Evolutionary conservation across 2,329 filamentous ascomycete genomes (phyloP).

Genomic region (Cercospora sp.): DNA sequence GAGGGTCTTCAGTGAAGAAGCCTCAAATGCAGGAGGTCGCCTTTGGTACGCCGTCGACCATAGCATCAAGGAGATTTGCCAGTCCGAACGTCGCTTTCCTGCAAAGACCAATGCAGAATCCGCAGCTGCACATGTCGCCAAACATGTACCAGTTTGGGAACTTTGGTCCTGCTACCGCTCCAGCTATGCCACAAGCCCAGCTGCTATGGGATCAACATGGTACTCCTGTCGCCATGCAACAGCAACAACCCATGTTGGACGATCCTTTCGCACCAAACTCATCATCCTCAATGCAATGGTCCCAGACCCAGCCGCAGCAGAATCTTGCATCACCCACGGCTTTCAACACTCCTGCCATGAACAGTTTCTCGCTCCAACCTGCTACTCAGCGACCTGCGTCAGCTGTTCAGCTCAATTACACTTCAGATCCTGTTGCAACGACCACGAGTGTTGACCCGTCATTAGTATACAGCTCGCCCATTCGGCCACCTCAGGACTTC

Average conservation of each 20-base stretch:
- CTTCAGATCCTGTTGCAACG: constrained; percentile 28
- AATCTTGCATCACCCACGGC: constrained; percentile 22
- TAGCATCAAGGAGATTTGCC: constrained; percentile 35
- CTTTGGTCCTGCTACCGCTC: constrained; percentile 57
- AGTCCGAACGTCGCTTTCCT: constrained; percentile 35
- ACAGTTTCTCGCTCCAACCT: constrained; percentile 34
- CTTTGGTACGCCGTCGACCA: constrained; percentile 44
- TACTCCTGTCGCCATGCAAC: constrained; percentile 25
- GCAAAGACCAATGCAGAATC: constrained; percentile 50
- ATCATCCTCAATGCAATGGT: constrained; percentile 26
- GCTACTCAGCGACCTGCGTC: constrained; percentile 31
- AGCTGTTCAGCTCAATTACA: constrained; percentile 28
- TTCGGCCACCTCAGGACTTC: constrained; percentile 22
- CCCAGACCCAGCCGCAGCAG: constrained; percentile 16
- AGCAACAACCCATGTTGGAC: constrained; percentile 30
- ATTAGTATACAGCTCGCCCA: constrained; percentile 44
- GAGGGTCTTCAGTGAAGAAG: constrained; percentile 55
- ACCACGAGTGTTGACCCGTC: constrained; percentile 51
- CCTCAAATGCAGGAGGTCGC: constrained; percentile 44
- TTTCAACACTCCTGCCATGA: constrained; percentile 38
- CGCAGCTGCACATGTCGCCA: constrained; percentile 58
- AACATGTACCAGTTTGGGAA: constrained; percentile 57
- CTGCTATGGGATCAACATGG: constrained; percentile 44
- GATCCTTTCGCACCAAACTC: constrained; percentile 36
- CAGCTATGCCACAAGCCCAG: constrained; percentile 57